Evolutionary conservation across 441 rosid species (phyloP).

Genomic region (Erysimum cheiri): DNA sequence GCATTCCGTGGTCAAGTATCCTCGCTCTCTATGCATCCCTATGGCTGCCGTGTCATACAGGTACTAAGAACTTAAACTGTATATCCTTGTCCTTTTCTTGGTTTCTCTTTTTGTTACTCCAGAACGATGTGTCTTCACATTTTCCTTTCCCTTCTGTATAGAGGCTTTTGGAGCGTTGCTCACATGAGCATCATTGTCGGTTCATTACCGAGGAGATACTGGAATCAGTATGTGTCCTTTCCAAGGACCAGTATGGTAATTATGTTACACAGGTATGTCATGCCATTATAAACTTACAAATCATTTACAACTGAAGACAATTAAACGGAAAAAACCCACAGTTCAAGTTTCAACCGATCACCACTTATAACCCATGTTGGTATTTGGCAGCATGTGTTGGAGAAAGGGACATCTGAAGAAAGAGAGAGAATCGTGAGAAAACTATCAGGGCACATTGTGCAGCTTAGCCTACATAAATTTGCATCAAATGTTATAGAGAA

Average conservation of each 20-base stretch:
- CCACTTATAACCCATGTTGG: background rate
- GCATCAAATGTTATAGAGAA: slow-evolving; percentile 81
- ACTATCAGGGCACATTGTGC: slow-evolving; percentile 61
- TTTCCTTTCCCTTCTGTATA: slow-evolving; percentile 44
- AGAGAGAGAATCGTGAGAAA: slow-evolving; percentile 63
- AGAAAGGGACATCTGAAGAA: slow-evolving; percentile 60
- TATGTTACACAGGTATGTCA: slow-evolving; percentile 87
- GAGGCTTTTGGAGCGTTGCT: slow-evolving; percentile 91
- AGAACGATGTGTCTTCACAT: background rate
- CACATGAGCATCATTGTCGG: slow-evolving; percentile 63
- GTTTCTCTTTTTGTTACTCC: slow-evolving; percentile 20
- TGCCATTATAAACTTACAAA: background rate
- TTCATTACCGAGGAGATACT: slow-evolving; percentile 85
- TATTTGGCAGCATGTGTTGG: slow-evolving; percentile 65
- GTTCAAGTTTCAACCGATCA: background rate
- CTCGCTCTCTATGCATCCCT: slow-evolving; percentile 83
- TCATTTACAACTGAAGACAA: background rate
- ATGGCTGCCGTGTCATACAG: slow-evolving; percentile 95
- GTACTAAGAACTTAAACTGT: slow-evolving; percentile 47
- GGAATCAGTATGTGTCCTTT: slow-evolving; percentile 72
- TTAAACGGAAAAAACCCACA: background rate
- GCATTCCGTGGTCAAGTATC: slow-evolving; percentile 84
- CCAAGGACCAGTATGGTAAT: slow-evolving; percentile 93
- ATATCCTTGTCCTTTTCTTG: slow-evolving; percentile 11
- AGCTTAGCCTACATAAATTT: slow-evolving; percentile 72